phyloP scores from a whole-genome alignment of 345 rosid species.

The Barbarea vulgaris region DNA sequence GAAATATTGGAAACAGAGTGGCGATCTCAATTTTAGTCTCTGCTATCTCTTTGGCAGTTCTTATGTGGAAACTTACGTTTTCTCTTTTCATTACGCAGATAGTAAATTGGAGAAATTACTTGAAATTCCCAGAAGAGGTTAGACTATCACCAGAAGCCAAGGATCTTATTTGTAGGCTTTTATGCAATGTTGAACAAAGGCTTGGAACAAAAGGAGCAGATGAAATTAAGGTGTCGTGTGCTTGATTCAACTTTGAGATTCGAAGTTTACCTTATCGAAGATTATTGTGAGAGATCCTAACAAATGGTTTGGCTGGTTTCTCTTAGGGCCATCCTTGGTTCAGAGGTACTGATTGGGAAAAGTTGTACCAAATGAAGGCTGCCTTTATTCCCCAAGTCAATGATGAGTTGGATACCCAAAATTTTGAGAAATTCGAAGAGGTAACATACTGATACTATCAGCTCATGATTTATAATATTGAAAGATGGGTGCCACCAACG shows the following conservation, averaged over 20 bases:
- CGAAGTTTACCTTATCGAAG: neutral
- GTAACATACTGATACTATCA: slow-evolving; percentile 44
- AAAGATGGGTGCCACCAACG: neutral
- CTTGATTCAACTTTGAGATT: slow-evolving; percentile 48
- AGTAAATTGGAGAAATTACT: slow-evolving; percentile 97
- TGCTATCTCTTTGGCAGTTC: slow-evolving; percentile 9
- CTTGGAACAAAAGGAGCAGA: slow-evolving; percentile 90
- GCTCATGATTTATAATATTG: slow-evolving; percentile 10
- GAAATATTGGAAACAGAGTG: neutral
- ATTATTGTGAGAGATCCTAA: slow-evolving; percentile 7
- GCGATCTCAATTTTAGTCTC: neutral
- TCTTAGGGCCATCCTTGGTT: slow-evolving; percentile 90
- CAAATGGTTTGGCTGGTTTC: slow-evolving; percentile 33
- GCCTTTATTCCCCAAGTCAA: slow-evolving; percentile 98
- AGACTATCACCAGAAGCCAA: slow-evolving; percentile 87
- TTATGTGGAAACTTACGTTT: slow-evolving; percentile 9
- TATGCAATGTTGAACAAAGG: slow-evolving; percentile 90
- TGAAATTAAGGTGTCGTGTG: slow-evolving; percentile 88
- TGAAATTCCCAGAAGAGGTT: slow-evolving; percentile 98
- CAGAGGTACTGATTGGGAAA: slow-evolving; percentile 82
- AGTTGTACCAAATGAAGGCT: slow-evolving; percentile 83
- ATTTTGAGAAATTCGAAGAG: slow-evolving; percentile 98
- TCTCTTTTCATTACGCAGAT: slow-evolving; percentile 50
- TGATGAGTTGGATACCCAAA: slow-evolving; percentile 97
- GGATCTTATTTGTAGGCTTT: slow-evolving; percentile 84